Evolutionary conservation across 2,329 filamentous ascomycete genomes (phyloP), one percentile per base, ranked within the genome.

Genomic region (Fusarium poae): DNA sequence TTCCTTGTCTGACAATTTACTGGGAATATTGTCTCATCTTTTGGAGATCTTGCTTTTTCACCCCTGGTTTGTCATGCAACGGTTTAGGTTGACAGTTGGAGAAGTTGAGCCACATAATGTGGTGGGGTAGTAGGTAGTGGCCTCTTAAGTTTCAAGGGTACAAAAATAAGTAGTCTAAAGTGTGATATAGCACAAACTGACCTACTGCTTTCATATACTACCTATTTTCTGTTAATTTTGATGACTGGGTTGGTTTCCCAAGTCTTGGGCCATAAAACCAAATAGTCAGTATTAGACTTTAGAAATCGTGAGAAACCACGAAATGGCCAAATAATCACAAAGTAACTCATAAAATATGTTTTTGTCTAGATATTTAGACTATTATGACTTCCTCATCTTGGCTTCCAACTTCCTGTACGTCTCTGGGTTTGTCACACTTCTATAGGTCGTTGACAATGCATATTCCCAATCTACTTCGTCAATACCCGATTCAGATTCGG

Each of bases 381-480:
- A 35, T 32, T 62, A 20, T 5, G 64, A 53, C 57, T 64, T 57
- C 6, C 62, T 59, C 12, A 74, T 40, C 40, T 73, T 73, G 2
- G 15, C 46, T 27, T 66, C 58, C 6, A 83, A 55, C 51, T 70
- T 75, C 34, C 80, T 73, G 62, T 85, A 87, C 58, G 80, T 80
- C 23, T 80, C 79, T 1, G 80, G 77, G 48, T 84, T 79, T 45
- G 78, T 80, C 16, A 88, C 85, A 62, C 86, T 88, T 4, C 83
- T 81, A 74, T 79, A 79, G 18, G 83, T 83, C 62, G 81, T 82
- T 1, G 73, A 72, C 40, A 88, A 75, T 23, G 86, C 87, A 39
- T 74, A 74, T 70, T 87, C 82, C 86, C 86, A 89, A 68, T 89
- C 86, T 21, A 76, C 78, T 4, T 68, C 74, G 12, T 79, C 73